Base-by-base conservation (phyloP, 2,329 filamentous ascomycete species). In the Uncinocarpus reesii region DNA sequence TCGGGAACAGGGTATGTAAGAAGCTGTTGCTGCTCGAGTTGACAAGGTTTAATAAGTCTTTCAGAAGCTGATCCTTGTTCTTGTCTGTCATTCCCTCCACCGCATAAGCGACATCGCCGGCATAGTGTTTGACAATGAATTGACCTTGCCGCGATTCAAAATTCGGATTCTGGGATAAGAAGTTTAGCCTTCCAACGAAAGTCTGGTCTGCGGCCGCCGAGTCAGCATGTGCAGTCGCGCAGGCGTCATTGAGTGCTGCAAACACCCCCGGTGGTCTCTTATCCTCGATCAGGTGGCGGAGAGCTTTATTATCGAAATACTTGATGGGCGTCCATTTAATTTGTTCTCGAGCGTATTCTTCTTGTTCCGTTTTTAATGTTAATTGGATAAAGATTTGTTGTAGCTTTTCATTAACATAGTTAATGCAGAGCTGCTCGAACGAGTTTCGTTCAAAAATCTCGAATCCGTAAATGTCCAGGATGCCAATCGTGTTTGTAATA, bases 371-470 rank as follows among this genome's bases (percentile, higher is more conserved):
- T 72, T 95, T 95, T 53, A 98, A 69, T 0, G 92, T 98, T 58
- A 98, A 74, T 67, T 98, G 92, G 57, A 98, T 98, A 64, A 98
- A 98, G 60, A 98, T 96, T 63, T 98, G 92, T 68, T 98, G 92
- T 50, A 98, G 73, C 69, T 98, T 98, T 70, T 98, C 92, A 67
- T 98, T 98, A 62, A 96, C 93, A 62, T 96, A 98, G 72, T 98
- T 98, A 76, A 98, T 98, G 70, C 92, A 98, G 6, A 98, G 79
- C 68, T 98, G 92, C 66, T 98, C 92, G 60, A 98, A 98, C 56
- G 86, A 95, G 72, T 98, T 98, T 71, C 90, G 92, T 65, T 98
- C 92, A 57, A 98, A 98, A 57, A 98, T 98, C 64, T 98, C 92
- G 61, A 98, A 98, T 2, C 92, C 92, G 65, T 98, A 98, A 57